Evolutionary conservation across 1,139 yeast genomes (phyloP), one percentile per base, ranked within the genome.

Genomic region (Zygosaccharomyces pseudobailii): DNA sequence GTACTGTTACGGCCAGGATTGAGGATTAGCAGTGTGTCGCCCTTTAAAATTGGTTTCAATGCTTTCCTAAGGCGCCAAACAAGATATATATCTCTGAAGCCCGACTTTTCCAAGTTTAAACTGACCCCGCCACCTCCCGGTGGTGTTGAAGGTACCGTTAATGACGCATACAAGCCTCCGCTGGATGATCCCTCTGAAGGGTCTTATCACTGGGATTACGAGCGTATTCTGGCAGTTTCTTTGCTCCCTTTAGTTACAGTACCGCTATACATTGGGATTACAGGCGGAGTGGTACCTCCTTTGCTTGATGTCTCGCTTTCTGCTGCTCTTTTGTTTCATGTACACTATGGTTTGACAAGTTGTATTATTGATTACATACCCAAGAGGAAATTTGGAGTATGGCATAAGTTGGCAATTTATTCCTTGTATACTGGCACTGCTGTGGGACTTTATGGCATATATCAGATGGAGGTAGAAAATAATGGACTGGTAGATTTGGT

Each of bases 341-440:
- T 84, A 49, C 87, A 86, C 67, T 76, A 82, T 48, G 97, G 97
- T 0, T 78, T 90, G 70, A 82, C 82, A 61, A 75, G 95, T 35
- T 87, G 96, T 71, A 88, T 90, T 62, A 79, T 82, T 52, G 97
- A 90, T 69, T 89, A 89, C 70, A 83, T 90, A 53, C 97, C 96
- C 46, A 73, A 75, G 68, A 79, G 96, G 66, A 87, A 83, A 34
- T 90, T 82, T 66, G 95, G 95, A 7, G 62, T 73, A 37, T 78
- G 84, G 76, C 85, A 86, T 69, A 75, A 73, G 48, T 63, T 74
- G 40, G 87, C 92, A 47, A 74, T 79, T 73, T 74, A 76, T 56
- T 67, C 84, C 43, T 75, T 90, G 59, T 79, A 82, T 44, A 67
- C 80, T 7, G 96, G 96, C 31, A 77, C 95, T 6, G 79, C 78